These are phyloP conservation scores for Mycena maculata DNA, from an alignment of 768 basidiomycete genomes.

Conservation along the genomic window DNA sequence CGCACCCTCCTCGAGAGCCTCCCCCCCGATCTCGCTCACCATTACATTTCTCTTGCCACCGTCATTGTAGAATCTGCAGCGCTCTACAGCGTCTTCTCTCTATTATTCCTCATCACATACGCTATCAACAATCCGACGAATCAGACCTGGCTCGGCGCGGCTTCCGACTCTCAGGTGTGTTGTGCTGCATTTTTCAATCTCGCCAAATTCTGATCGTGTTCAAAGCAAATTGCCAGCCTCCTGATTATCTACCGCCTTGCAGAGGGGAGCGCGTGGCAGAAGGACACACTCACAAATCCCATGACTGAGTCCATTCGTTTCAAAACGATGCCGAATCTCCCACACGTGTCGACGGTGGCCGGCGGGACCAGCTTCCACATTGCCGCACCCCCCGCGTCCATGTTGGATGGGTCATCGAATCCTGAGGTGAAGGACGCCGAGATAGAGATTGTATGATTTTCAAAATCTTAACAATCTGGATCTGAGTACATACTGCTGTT, in stretches of 20 bases:
- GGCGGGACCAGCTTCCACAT: slow-evolving; percentile 27
- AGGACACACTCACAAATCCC: slow-evolving; percentile 38
- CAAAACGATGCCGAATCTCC: neutral
- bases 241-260: slow-evolving; percentile 56
- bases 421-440: neutral
- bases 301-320: slow-evolving; percentile 26
- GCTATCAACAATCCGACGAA: slow-evolving; percentile 52
- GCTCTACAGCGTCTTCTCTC: slow-evolving; percentile 53
- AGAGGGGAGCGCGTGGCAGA: slow-evolving; percentile 53
- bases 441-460: neutral
- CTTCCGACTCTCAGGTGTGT: slow-evolving; percentile 49
- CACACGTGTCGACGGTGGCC: slow-evolving; percentile 8
- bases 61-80: slow-evolving; percentile 59
- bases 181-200: too few species aligned
- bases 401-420: neutral
- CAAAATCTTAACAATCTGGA: too few species aligned
- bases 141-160: slow-evolving; percentile 51
- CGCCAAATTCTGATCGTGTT: neutral
- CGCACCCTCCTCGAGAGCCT: slow-evolving; percentile 43
- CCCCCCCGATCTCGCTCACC: slow-evolving; percentile 45
- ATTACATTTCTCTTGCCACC: slow-evolving; percentile 51
- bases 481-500: too few species aligned
- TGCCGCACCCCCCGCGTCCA: slow-evolving; percentile 7
- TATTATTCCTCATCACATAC: slow-evolving; percentile 56
- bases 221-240: slow-evolving; percentile 51